Evolutionary conservation across 2,329 filamentous ascomycete genomes (phyloP).

Genomic region (Colletotrichum tropicicola): DNA sequence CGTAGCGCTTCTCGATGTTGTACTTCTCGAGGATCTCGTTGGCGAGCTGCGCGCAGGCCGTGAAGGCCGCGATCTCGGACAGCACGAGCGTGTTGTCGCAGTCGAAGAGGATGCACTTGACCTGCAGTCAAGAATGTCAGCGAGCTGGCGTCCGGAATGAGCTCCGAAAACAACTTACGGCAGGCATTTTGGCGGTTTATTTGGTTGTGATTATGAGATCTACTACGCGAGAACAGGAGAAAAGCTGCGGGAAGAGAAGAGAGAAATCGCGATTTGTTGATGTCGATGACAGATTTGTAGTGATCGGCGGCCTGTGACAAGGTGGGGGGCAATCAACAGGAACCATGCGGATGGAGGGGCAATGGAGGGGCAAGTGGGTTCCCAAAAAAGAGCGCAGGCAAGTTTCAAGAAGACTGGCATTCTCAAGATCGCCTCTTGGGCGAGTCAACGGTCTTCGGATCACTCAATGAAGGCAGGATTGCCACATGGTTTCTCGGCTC

Average conservation of each 20-base stretch:
- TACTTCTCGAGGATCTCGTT: slow-evolving; percentile 82
- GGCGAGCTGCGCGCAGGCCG: slow-evolving; percentile 87
- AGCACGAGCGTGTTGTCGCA: slow-evolving; percentile 93
- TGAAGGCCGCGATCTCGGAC: slow-evolving; percentile 89
- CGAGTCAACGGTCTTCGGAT: neutral
- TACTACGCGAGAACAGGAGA: neutral
- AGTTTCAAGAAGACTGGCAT: slow-evolving; percentile 18
- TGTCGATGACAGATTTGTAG: slow-evolving; percentile 24
- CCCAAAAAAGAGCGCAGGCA: slow-evolving; percentile 29
- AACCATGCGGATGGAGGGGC: slow-evolving; percentile 23
- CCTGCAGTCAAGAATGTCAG: slow-evolving; percentile 47
- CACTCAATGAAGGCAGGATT: neutral
- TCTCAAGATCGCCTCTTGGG: neutral
- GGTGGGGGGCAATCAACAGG: slow-evolving; percentile 20
- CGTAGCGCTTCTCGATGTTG: slow-evolving; percentile 74
- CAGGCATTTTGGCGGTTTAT: slow-evolving; percentile 40
- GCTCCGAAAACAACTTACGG: slow-evolving; percentile 34
- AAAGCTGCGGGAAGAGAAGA: neutral
- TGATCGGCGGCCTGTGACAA: slow-evolving; percentile 24
- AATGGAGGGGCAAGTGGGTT: slow-evolving; percentile 26
- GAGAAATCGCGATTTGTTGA: neutral
- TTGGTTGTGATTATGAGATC: neutral
- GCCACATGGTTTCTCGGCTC: too few relatives aligned
- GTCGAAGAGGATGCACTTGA: slow-evolving; percentile 79
- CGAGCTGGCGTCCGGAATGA: neutral